phyloP scores from a whole-genome alignment of 352 stramenopile species.

The Phytophthora sp. region DNA sequence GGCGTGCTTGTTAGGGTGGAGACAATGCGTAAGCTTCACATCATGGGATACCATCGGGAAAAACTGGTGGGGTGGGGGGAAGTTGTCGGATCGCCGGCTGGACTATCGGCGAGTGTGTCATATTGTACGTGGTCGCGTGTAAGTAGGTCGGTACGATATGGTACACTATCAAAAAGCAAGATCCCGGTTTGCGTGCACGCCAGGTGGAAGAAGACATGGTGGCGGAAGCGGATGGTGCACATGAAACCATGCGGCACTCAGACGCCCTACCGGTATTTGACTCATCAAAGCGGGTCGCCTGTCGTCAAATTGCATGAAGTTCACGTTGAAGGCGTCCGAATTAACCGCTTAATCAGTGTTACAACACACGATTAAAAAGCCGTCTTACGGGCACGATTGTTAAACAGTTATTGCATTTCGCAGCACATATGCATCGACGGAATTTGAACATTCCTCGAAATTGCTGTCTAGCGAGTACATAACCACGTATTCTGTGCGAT shows the following conservation, averaged over 20 bases:
- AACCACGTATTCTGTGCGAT: too few relatives aligned
- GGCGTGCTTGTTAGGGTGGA: background rate
- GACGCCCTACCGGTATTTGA: conserved; percentile 16
- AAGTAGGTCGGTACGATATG: too few relatives aligned
- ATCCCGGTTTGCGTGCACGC: background rate
- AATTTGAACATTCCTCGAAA: too few relatives aligned
- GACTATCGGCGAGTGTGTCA: conserved; percentile 16
- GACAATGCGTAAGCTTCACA: conserved; percentile 27
- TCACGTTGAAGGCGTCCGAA: conserved; percentile 17
- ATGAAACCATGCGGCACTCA: conserved; percentile 14
- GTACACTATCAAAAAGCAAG: background rate
- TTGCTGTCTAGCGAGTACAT: too few relatives aligned
- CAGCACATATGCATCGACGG: conserved; percentile 23
- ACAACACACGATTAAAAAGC: conserved; percentile 22
- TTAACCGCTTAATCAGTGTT: conserved; percentile 26
- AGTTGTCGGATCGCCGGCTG: conserved; percentile 24
- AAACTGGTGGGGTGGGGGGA: conserved; percentile 21
- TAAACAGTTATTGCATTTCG: conserved; percentile 23
- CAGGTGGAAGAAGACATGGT: conserved; percentile 26
- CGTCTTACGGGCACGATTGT: conserved; percentile 3
- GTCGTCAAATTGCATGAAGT: background rate
- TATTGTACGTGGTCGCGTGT: conserved; percentile 11
- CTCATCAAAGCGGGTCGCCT: conserved; percentile 13
- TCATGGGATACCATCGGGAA: conserved; percentile 32
- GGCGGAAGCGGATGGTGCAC: conserved; percentile 9